Conservation (phyloP, 208 protist genomes). For the Trypanosomatidae sp. region DNA sequence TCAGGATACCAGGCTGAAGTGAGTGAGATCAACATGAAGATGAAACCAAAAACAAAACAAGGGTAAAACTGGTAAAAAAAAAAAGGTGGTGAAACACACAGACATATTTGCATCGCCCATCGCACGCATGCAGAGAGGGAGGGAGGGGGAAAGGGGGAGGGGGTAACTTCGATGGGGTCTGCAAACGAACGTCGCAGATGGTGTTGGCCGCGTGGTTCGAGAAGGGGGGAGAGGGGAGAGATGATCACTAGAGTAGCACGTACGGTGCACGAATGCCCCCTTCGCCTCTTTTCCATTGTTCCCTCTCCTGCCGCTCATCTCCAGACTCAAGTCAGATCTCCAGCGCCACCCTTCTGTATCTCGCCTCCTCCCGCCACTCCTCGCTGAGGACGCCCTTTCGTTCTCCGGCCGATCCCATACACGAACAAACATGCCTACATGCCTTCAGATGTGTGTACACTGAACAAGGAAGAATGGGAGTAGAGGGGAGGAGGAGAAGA, state of each 20-base stretch:
- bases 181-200: neutral
- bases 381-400: neutral
- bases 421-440: neutral
- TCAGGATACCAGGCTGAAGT: neutral
- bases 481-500: no score
- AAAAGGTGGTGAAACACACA: neutral
- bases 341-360: neutral
- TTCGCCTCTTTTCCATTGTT: neutral
- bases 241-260: neutral
- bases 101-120: neutral
- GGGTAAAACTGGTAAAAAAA: neutral
- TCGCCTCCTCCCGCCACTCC: neutral
- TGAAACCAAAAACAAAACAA: constrained; percentile 1
- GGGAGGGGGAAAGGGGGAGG: neutral
- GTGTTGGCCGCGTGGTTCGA: neutral
- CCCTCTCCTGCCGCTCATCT: neutral
- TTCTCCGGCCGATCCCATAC: neutral
- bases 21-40: neutral
- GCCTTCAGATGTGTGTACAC: neutral
- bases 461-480: no score
- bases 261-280: neutral
- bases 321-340: neutral
- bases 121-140: neutral
- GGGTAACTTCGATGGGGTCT: neutral
- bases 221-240: neutral